Conservation (phyloP, 768 basidiomycete species). For the Boletus insuetus region DNA sequence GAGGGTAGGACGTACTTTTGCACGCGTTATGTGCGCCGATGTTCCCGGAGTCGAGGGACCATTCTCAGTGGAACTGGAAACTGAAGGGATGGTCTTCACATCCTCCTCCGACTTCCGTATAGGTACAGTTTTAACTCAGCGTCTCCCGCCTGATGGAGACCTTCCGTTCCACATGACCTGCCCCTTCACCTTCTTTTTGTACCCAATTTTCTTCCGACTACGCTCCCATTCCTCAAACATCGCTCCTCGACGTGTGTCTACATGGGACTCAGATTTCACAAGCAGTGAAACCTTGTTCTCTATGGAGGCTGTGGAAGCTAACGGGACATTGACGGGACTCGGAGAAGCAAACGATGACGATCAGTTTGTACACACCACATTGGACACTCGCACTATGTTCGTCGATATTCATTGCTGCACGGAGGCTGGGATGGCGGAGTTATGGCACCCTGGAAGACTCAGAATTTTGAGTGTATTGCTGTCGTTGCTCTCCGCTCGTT, state of each 20-base stretch:
- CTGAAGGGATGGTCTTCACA: constrained; percentile 48
- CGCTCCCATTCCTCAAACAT: constrained; percentile 33
- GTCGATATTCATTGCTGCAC: constrained; percentile 48
- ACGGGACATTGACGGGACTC: constrained; percentile 42
- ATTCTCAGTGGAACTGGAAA: constrained; percentile 55
- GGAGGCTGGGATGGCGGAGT: constrained; percentile 60
- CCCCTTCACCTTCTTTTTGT: constrained; percentile 39
- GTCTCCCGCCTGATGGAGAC: constrained; percentile 31
- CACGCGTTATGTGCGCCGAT: constrained; percentile 49
- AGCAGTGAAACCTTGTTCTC: constrained; percentile 53
- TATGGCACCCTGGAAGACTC: constrained; percentile 64
- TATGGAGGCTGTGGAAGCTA: constrained; percentile 53
- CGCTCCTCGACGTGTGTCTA: constrained; percentile 28
- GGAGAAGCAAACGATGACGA: constrained; percentile 51
- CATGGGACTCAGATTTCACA: constrained; percentile 36
- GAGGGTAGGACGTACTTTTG: constrained; percentile 48
- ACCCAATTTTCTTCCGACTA: constrained; percentile 55
- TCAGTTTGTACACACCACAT: constrained; percentile 34
- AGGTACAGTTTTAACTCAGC: constrained; percentile 17
- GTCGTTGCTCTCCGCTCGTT: constrained; percentile 32
- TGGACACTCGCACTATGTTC: constrained; percentile 44
- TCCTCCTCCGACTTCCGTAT: constrained; percentile 42
- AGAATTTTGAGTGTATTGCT: constrained; percentile 52
- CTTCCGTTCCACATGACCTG: constrained; percentile 46
- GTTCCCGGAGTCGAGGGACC: constrained; percentile 38